Conservation (phyloP, 345 rosid species). For the Iberis pinnata region DNA sequence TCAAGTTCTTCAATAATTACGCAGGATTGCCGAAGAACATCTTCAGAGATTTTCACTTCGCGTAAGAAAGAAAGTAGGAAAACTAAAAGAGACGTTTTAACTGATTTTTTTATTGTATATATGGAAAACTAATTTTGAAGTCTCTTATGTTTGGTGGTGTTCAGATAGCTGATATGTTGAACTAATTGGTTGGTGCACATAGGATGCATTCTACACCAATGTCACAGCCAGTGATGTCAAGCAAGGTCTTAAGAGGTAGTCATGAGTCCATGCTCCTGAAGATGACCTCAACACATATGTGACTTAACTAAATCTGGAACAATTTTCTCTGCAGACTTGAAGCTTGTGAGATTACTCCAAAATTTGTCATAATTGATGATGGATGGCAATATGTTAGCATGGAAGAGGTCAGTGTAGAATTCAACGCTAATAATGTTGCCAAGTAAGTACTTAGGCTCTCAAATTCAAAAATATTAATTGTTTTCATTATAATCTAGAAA, state of each 20-base stretch:
- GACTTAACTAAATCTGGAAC: neutral
- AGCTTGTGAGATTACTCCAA: constrained; percentile 49
- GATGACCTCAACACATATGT: neutral
- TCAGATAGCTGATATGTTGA: constrained; percentile 52
- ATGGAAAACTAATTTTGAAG: neutral
- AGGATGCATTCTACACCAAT: constrained; percentile 62
- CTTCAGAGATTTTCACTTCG: constrained; percentile 50
- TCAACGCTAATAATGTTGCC: constrained; percentile 51
- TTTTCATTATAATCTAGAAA: neutral
- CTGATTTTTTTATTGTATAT: neutral
- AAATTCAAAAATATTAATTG: neutral
- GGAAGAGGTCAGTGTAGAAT: constrained; percentile 43
- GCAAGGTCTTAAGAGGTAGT: constrained; percentile 56
- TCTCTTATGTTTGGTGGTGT: neutral
- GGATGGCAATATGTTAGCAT: constrained; percentile 69
- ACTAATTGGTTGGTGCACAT: constrained; percentile 71
- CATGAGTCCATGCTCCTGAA: neutral
- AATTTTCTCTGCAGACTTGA: constrained; percentile 29
- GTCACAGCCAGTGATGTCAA: constrained; percentile 46
- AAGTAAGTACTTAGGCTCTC: constrained; percentile 35
- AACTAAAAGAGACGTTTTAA: neutral
- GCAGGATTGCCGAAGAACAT: constrained; percentile 50
- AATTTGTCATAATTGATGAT: constrained; percentile 56
- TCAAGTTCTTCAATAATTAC: constrained; percentile 10
- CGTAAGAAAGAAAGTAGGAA: constrained; percentile 47